phyloP scores from a whole-genome alignment of 495 filamentous ascomycete genomes.

The Aspergillus sclerotiicarbonarius region DNA sequence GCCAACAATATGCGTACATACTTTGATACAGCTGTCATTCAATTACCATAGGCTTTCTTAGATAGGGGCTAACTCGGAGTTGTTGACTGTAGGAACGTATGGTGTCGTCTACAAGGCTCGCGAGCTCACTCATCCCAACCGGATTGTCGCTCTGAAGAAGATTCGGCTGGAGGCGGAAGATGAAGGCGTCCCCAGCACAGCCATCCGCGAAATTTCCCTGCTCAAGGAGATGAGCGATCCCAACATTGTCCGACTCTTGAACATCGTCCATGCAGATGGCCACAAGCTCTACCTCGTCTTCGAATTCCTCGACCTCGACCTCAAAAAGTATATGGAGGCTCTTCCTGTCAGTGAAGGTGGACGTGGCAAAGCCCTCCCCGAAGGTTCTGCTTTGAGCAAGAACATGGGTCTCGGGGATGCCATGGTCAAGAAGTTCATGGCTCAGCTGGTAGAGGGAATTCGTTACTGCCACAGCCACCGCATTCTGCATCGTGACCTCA shows the following conservation, averaged over 20 bases:
- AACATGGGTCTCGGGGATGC: conserved; percentile 77
- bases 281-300: conserved; percentile 96
- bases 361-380: conserved; percentile 81
- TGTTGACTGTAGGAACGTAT: conserved; percentile 66
- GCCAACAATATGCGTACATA: neutral
- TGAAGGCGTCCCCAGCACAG: conserved; percentile 94
- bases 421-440: conserved; percentile 98
- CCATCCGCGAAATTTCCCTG: conserved; percentile 93
- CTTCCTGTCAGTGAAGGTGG: conserved; percentile 88
- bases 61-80: neutral
- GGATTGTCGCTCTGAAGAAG: conserved; percentile 95
- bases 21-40: neutral
- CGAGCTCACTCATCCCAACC: conserved; percentile 71
- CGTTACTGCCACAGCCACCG: conserved; percentile 96
- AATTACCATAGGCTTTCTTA: neutral
- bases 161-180: conserved; percentile 97
- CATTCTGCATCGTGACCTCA: conserved; percentile 91
- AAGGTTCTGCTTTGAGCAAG: conserved; percentile 66
- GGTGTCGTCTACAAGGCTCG: conserved; percentile 92
- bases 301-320: conserved; percentile 88
- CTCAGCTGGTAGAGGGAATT: conserved; percentile 85
- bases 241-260: conserved; percentile 86
- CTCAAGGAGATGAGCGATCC: conserved; percentile 97
- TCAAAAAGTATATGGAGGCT: conserved; percentile 99
- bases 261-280: conserved; percentile 95